These are phyloP conservation scores for Fusarium compactum DNA, from an alignment of 2,329 filamentous ascomycete species.

Conservation along the genomic window DNA sequence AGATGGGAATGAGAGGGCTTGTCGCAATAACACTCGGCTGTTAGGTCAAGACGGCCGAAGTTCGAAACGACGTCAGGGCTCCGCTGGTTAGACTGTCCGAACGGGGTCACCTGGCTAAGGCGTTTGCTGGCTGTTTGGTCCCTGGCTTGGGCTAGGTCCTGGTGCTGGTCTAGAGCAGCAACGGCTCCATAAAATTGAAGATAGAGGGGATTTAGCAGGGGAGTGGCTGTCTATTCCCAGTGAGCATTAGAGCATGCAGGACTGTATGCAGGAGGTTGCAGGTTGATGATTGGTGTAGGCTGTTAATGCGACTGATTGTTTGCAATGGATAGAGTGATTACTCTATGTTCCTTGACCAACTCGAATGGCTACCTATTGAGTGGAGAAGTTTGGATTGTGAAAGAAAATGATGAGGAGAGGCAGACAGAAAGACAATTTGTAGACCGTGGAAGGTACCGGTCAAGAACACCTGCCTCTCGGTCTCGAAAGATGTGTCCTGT, in stretches of 20 bases:
- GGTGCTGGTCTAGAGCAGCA: conserved; percentile 18
- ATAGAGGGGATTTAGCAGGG: conserved; percentile 29
- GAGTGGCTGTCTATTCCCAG: conserved; percentile 17
- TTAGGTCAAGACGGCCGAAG: conserved; percentile 28
- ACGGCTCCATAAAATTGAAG: conserved; percentile 22
- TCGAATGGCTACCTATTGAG: neutral
- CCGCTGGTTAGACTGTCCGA: conserved; percentile 36
- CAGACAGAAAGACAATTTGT: neutral
- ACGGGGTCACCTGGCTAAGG: conserved; percentile 32
- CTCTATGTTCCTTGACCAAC: neutral
- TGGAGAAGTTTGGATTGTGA: neutral
- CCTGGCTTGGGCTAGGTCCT: conserved; percentile 18
- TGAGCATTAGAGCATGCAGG: conserved; percentile 8
- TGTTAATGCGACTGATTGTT: conserved; percentile 4
- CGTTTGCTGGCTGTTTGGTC: conserved; percentile 15
- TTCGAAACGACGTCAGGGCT: conserved; percentile 48
- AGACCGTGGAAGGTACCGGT: neutral
- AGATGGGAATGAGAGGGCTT: conserved; percentile 23
- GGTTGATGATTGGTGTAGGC: conserved; percentile 23
- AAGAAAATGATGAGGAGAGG: neutral
- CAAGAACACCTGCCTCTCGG: neutral
- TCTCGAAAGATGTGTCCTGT: neutral
- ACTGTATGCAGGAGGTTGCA: conserved; percentile 29
- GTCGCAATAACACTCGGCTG: conserved; percentile 28
- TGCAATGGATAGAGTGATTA: neutral